Conservation (phyloP, 2,329 filamentous ascomycete genomes). For the Phyllosticta capitalensis region DNA sequence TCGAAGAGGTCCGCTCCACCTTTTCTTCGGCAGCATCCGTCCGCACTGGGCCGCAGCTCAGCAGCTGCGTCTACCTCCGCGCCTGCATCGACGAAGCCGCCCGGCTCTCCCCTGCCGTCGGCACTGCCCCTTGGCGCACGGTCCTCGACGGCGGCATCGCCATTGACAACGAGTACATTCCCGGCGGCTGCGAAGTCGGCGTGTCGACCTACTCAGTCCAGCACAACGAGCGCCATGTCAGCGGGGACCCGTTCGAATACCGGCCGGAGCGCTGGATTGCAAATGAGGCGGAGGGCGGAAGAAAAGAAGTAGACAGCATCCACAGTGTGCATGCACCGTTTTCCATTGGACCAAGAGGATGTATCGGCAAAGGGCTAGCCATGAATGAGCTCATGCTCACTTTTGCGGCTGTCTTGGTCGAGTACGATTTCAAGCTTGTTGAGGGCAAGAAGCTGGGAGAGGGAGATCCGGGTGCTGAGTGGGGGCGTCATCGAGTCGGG, state of each 20-base stretch:
- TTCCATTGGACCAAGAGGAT: constrained; percentile 58
- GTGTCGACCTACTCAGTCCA: constrained; percentile 32
- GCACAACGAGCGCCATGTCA: constrained; percentile 30
- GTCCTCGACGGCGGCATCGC: constrained; percentile 25
- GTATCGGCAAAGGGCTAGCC: constrained; percentile 61
- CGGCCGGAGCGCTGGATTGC: constrained; percentile 15
- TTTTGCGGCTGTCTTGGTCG: constrained; percentile 46
- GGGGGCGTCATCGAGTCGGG: not conserved
- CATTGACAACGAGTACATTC: constrained; percentile 19
- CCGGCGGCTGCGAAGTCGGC: constrained; percentile 29
- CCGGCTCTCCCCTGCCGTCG: constrained; percentile 32
- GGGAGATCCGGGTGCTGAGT: not conserved
- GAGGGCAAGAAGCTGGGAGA: not conserved
- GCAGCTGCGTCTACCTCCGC: constrained; percentile 25
- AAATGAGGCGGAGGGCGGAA: not conserved
- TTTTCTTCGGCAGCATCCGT: constrained; percentile 32
- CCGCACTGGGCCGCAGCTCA: constrained; percentile 26
- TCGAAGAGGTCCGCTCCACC: constrained; percentile 24
- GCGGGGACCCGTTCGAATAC: constrained; percentile 26
- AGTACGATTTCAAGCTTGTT: constrained; percentile 41
- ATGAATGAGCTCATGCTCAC: constrained; percentile 47
- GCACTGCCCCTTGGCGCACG: constrained; percentile 28
- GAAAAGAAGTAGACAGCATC: not conserved
- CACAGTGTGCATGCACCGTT: constrained; percentile 57
- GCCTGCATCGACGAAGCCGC: constrained; percentile 35